These are phyloP conservation scores for Ustulina deusta DNA, from an alignment of 2,329 filamentous ascomycete species.

Conservation along the genomic window DNA sequence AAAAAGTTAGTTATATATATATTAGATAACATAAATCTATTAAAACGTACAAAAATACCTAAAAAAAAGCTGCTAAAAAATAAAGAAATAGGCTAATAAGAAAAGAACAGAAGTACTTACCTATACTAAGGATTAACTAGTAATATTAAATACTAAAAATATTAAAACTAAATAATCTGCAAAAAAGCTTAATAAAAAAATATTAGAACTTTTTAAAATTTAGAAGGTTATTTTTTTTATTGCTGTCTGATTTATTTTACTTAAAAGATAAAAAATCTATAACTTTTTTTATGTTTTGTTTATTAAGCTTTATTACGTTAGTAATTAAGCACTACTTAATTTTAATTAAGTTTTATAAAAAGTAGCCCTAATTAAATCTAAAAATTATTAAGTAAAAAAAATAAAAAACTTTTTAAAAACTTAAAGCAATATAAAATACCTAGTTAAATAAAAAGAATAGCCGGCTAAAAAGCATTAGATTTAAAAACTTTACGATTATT, in stretches of 20 bases:
- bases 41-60: not conserved
- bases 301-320: conserved; percentile 1
- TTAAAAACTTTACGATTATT: too few species aligned
- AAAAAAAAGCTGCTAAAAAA: not conserved
- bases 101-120: too few species aligned
- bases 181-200: not conserved
- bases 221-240: not conserved
- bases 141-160: not conserved
- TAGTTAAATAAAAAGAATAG: not conserved
- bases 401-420: not conserved
- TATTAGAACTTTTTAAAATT: not conserved
- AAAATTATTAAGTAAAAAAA: not conserved
- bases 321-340: not conserved
- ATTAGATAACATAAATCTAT: not conserved
- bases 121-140: not conserved
- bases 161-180: not conserved
- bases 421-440: not conserved
- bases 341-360: conserved; percentile 3
- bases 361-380: not conserved
- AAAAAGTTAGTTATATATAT: not conserved
- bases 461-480: too few species aligned
- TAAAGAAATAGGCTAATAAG: not conserved
- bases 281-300: not conserved
- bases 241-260: not conserved
- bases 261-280: not conserved